Percentiles rank a stretch among this genome's conserved stretches.
phyloP scores from a whole-genome alignment of 345 rosid species.

The Rhodamnia rubescens region DNA sequence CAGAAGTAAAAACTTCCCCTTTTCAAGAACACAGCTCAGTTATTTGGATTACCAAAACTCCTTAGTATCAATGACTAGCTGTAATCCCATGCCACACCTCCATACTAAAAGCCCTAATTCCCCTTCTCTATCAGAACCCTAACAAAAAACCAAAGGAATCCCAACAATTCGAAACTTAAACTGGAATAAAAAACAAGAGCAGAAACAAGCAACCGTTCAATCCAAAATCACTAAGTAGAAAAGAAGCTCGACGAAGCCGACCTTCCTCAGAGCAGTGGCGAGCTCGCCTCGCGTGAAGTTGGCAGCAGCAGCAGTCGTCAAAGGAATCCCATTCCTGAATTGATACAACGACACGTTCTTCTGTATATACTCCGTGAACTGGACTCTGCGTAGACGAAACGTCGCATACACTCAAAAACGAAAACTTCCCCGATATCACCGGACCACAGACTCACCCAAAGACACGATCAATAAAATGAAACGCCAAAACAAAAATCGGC shows the following conservation, averaged over 20 bases:
- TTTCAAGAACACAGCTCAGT: not conserved
- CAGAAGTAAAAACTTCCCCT: not conserved
- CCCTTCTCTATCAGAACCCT: not conserved
- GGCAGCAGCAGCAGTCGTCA: slow-evolving; percentile 86
- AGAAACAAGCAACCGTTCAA: not conserved
- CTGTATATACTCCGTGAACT: slow-evolving; percentile 92
- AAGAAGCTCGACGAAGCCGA: slow-evolving; percentile 6
- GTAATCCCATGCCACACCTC: not conserved
- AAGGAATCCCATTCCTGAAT: slow-evolving; percentile 85
- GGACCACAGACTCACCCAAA: not conserved
- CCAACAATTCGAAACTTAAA: not conserved
- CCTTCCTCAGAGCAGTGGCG: slow-evolving; percentile 95
- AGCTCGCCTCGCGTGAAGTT: slow-evolving; percentile 92
- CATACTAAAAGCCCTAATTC: not conserved
- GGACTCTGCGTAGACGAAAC: slow-evolving; percentile 41
- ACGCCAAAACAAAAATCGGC: not conserved
- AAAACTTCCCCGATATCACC: not conserved
- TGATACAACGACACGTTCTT: slow-evolving; percentile 92
- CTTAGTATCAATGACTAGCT: not conserved
- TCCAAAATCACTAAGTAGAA: not conserved
- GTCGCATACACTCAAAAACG: not conserved
- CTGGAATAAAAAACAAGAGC: not conserved
- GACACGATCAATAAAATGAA: not conserved
- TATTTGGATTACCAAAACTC: not conserved
- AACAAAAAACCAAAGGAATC: not conserved